phyloP scores from a whole-genome alignment of 768 basidiomycete species.

The Lactarius evosmus region DNA sequence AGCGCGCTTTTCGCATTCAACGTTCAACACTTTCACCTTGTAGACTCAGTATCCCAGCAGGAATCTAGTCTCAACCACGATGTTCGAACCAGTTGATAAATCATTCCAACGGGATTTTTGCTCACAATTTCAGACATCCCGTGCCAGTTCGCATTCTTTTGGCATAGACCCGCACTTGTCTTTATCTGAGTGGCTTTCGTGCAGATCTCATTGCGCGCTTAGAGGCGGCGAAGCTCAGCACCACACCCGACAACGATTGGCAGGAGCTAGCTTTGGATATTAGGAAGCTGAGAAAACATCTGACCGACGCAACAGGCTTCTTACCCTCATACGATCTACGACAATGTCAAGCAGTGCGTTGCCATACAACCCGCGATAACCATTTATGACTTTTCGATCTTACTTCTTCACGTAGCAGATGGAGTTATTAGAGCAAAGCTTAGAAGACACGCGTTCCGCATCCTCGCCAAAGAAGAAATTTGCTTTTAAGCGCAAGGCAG shows the following conservation, averaged over 20 bases:
- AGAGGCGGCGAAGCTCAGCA: conserved; percentile 37
- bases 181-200: conserved; percentile 3
- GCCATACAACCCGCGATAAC: background rate
- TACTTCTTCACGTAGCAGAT: conserved; percentile 51
- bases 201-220: conserved; percentile 52
- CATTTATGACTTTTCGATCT: background rate
- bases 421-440: conserved; percentile 52
- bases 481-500: conserved; percentile 53
- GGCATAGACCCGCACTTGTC: background rate
- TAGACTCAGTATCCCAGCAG: background rate
- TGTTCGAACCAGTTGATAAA: conserved; percentile 34
- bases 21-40: background rate
- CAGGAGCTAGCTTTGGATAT: conserved; percentile 31
- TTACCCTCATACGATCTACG: conserved; percentile 74
- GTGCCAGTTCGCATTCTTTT: conserved; percentile 45
- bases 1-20: background rate
- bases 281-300: conserved; percentile 56
- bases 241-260: conserved; percentile 28
- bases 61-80: conserved; percentile 19
- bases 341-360: conserved; percentile 61
- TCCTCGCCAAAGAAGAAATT: conserved; percentile 59
- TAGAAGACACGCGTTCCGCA: conserved; percentile 50
- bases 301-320: conserved; percentile 60
- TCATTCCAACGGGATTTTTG: conserved; percentile 52
- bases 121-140: conserved; percentile 47